A percentile compares a stretch with the other conserved stretches of the same genome.
Evolutionary conservation across 192 early-diverging fungal genomes (phyloP).

Genomic region (Coemansia aciculifera): DNA sequence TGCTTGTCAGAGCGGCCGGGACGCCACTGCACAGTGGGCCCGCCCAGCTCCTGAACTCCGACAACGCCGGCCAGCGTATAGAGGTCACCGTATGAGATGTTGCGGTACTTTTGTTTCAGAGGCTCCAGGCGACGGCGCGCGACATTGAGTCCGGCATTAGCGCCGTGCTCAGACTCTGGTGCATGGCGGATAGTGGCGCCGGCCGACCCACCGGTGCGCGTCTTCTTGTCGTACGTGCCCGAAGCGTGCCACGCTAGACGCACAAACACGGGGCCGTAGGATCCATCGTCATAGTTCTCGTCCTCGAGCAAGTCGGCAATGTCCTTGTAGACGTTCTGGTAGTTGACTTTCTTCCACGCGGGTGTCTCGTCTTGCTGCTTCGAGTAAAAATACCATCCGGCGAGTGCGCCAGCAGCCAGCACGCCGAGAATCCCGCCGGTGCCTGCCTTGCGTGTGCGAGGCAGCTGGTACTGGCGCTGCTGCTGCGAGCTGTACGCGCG

Average conservation of each 20-base stretch:
- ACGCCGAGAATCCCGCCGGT: constrained; percentile 32
- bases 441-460: constrained; percentile 34
- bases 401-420: constrained; percentile 54
- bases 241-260: constrained; percentile 85
- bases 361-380: constrained; percentile 11
- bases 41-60: constrained; percentile 75
- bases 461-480: constrained; percentile 25
- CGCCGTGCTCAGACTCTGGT: constrained; percentile 67
- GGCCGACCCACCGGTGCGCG: constrained; percentile 70
- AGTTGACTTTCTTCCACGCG: constrained; percentile 63
- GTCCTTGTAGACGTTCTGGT: constrained; percentile 72
- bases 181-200: constrained; percentile 76
- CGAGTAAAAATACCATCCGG: constrained; percentile 57
- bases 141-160: constrained; percentile 74
- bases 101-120: constrained; percentile 79
- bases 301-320: constrained; percentile 76
- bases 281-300: constrained; percentile 78
- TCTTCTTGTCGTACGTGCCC: constrained; percentile 72
- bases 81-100: constrained; percentile 82
- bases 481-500: constrained; percentile 32
- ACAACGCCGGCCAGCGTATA: constrained; percentile 78
- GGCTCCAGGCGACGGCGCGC: constrained; percentile 71
- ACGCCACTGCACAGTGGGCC: constrained; percentile 74
- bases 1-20: constrained; percentile 62
- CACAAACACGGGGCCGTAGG: constrained; percentile 74